These are phyloP conservation scores for Colletotrichum truncatum DNA, from an alignment of 2,329 filamentous ascomycete species.

Conservation along the genomic window DNA sequence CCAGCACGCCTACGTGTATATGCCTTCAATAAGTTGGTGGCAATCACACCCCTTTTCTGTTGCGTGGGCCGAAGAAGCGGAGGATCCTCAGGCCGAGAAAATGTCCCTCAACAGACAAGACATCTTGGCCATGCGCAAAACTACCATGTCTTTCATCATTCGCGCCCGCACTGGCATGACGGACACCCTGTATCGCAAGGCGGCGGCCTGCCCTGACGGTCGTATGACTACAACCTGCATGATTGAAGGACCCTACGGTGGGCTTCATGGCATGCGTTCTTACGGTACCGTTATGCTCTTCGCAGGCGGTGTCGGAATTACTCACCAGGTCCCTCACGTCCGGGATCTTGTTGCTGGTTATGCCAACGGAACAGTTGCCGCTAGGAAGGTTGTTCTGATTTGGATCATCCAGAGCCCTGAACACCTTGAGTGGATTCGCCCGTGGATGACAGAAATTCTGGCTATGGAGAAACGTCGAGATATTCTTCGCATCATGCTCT, in stretches of 20 bases:
- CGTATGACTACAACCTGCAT: constrained; percentile 71
- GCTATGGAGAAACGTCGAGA: constrained; percentile 79
- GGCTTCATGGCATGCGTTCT: constrained; percentile 74
- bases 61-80: constrained; percentile 77
- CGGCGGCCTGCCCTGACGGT: constrained; percentile 67
- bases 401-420: constrained; percentile 85
- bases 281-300: constrained; percentile 84
- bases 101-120: constrained; percentile 69
- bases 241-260: constrained; percentile 82
- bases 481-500: constrained; percentile 79
- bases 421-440: constrained; percentile 84
- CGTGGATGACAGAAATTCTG: constrained; percentile 85
- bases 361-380: constrained; percentile 74
- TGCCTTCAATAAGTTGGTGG: constrained; percentile 76
- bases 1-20: constrained; percentile 83
- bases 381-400: constrained; percentile 76
- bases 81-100: constrained; percentile 60
- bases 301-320: constrained; percentile 83
- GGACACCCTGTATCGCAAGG: constrained; percentile 73
- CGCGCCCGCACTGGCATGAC: constrained; percentile 81
- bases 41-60: constrained; percentile 84
- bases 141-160: constrained; percentile 76
- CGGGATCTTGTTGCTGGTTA: constrained; percentile 76
- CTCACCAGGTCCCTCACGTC: constrained; percentile 80
- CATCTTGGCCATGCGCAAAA: constrained; percentile 67